Conservation (phyloP, 352 stramenopile genomes). For the Lagenidium giganteum region DNA sequence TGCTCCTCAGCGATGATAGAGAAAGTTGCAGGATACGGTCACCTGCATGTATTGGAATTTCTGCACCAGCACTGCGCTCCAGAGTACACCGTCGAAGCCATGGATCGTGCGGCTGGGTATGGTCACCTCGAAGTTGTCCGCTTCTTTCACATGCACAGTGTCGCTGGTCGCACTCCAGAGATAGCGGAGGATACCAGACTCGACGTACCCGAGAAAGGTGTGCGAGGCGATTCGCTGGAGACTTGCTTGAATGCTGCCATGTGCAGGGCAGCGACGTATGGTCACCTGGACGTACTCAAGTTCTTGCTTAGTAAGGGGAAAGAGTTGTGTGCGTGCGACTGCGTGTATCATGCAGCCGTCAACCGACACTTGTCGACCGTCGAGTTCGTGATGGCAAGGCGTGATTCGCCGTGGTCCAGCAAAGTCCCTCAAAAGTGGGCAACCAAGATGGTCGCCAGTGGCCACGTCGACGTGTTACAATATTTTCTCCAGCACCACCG, state of each 20-base stretch:
- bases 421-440: too few species aligned
- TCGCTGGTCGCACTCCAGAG: constrained; percentile 19
- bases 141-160: constrained; percentile 75
- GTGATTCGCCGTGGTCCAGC: too few species aligned
- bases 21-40: constrained; percentile 53
- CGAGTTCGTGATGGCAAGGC: too few species aligned
- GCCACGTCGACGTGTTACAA: constrained; percentile 33
- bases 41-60: constrained; percentile 65
- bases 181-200: constrained; percentile 43
- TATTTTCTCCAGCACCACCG: constrained; percentile 30
- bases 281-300: constrained; percentile 46
- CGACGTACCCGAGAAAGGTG: constrained; percentile 39
- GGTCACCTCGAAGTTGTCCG: constrained; percentile 55
- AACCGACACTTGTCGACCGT: too few species aligned
- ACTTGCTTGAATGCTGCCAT: constrained; percentile 56
- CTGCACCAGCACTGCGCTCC: constrained; percentile 49
- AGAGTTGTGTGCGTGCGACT: too few species aligned
- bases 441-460: constrained; percentile 38
- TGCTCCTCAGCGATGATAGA: constrained; percentile 76
- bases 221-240: constrained; percentile 45
- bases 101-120: constrained; percentile 62
- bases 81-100: constrained; percentile 66
- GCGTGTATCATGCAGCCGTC: too few species aligned
- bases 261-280: constrained; percentile 47
- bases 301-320: too few species aligned